Conservation (phyloP, 2,329 filamentous ascomycete genomes). For the Stromatinia cepivora region DNA sequence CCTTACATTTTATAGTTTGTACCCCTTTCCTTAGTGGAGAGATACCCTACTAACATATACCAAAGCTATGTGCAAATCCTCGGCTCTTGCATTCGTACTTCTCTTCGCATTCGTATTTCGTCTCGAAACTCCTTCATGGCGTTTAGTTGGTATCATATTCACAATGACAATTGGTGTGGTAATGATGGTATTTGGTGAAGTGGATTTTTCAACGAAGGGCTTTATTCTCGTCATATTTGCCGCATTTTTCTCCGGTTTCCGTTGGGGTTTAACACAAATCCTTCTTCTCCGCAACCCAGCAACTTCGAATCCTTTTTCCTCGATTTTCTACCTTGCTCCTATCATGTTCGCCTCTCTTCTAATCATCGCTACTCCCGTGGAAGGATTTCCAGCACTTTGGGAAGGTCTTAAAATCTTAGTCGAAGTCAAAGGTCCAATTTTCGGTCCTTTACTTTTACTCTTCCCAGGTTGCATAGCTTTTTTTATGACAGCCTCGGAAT, state of each 20-base stretch:
- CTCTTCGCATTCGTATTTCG: slow-evolving; percentile 93
- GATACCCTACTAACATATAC: slow-evolving; percentile 25
- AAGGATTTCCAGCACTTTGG: slow-evolving; percentile 70
- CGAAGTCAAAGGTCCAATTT: slow-evolving; percentile 64
- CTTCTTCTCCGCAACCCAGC: slow-evolving; percentile 90
- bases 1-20: slow-evolving; percentile 88
- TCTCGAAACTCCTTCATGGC: slow-evolving; percentile 83
- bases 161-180: slow-evolving; percentile 92
- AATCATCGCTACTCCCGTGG: slow-evolving; percentile 78
- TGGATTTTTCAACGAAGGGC: slow-evolving; percentile 81
- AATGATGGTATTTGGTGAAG: slow-evolving; percentile 97
- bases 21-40: background rate
- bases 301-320: slow-evolving; percentile 94
- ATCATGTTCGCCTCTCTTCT: slow-evolving; percentile 90
- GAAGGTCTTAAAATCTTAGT: slow-evolving; percentile 65
- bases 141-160: slow-evolving; percentile 81
- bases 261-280: slow-evolving; percentile 98
- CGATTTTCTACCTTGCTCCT: slow-evolving; percentile 95
- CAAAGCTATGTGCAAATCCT: slow-evolving; percentile 95
- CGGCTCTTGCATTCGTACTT: slow-evolving; percentile 90
- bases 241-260: slow-evolving; percentile 92
- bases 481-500: slow-evolving; percentile 94
- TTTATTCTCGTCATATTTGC: slow-evolving; percentile 92
- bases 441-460: slow-evolving; percentile 72
- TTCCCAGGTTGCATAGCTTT: slow-evolving; percentile 93